phyloP scores from a whole-genome alignment of 2,329 filamentous ascomycete species.

The Colletotrichum truncatum region DNA sequence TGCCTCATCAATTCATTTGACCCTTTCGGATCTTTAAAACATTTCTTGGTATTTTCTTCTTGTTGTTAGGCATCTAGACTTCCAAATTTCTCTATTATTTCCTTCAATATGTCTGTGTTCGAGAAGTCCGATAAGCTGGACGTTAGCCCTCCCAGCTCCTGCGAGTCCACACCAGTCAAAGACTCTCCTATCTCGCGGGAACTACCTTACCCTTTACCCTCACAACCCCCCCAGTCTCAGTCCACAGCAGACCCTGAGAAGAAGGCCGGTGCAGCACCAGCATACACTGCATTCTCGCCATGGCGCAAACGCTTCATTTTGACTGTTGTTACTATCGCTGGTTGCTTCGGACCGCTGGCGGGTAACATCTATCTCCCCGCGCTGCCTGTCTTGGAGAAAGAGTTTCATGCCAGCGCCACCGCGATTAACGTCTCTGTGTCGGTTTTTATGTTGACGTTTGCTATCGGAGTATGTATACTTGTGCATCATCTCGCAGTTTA shows the following conservation, averaged over 20 bases:
- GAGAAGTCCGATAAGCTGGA: too few relatives aligned
- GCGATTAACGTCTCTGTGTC: conserved; percentile 53
- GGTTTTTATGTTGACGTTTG: conserved; percentile 54
- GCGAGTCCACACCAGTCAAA: conserved; percentile 13
- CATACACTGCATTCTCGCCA: conserved; percentile 48
- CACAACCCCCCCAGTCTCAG: neutral
- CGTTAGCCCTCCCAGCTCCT: too few relatives aligned
- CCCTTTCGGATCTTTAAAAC: neutral
- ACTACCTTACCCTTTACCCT: neutral
- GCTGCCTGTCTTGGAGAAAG: conserved; percentile 45
- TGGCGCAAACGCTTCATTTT: conserved; percentile 47
- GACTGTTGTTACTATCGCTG: conserved; percentile 47
- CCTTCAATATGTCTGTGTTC: too few relatives aligned
- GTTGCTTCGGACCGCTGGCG: conserved; percentile 52
- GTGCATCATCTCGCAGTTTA: neutral
- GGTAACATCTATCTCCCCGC: conserved; percentile 54
- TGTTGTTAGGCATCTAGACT: neutral
- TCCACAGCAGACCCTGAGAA: conserved; percentile 28
- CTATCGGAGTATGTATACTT: conserved; percentile 44
- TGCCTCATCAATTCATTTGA: neutral
- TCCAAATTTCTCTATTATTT: neutral
- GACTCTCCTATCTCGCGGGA: neutral
- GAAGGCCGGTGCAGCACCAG: conserved; percentile 19
- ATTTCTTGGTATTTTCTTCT: neutral
- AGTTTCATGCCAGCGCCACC: conserved; percentile 45